Evolutionary conservation across 176 grass and related monocot species (phyloP).

Genomic region (Hsuehochloa calcarea): DNA sequence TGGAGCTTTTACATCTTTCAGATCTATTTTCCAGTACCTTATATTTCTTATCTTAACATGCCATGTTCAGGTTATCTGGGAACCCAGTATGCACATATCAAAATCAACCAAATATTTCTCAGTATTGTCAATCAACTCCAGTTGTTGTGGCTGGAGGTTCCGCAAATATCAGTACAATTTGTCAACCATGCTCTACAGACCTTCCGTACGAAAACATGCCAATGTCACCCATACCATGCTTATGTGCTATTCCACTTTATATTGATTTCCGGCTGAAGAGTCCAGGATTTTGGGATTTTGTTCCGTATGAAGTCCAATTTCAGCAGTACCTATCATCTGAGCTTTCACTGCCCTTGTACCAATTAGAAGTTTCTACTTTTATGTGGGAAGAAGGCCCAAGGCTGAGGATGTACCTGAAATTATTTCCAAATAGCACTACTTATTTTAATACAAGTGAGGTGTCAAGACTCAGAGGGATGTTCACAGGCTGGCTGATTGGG

Average conservation of each 20-base stretch:
- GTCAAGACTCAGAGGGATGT: slow-evolving; percentile 52
- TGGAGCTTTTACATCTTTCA: not conserved
- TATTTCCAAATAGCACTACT: slow-evolving; percentile 46
- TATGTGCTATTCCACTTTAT: slow-evolving; percentile 40
- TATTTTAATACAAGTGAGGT: slow-evolving; percentile 48
- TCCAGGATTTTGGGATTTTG: slow-evolving; percentile 61
- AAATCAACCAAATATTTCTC: slow-evolving; percentile 43
- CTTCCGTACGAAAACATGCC: slow-evolving; percentile 37
- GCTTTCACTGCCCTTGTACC: slow-evolving; percentile 39
- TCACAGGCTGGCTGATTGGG: slow-evolving; percentile 60
- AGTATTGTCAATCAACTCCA: slow-evolving; percentile 36
- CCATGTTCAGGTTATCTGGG: slow-evolving; percentile 56
- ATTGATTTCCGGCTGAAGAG: slow-evolving; percentile 72
- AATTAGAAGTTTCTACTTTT: slow-evolving; percentile 49
- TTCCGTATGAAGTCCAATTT: slow-evolving; percentile 49
- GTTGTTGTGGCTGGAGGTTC: not conserved
- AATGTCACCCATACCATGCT: slow-evolving; percentile 35
- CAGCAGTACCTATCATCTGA: slow-evolving; percentile 54
- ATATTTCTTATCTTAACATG: slow-evolving; percentile 14
- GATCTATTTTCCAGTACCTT: slow-evolving; percentile 5
- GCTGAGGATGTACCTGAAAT: slow-evolving; percentile 52
- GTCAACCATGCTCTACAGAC: slow-evolving; percentile 28
- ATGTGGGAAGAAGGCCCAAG: slow-evolving; percentile 76
- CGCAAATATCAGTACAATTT: slow-evolving; percentile 13
- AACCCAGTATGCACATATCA: slow-evolving; percentile 54